Evolutionary conservation across 2,329 filamentous ascomycete species (phyloP).

Genomic region (Botrytis hyacinthi): DNA sequence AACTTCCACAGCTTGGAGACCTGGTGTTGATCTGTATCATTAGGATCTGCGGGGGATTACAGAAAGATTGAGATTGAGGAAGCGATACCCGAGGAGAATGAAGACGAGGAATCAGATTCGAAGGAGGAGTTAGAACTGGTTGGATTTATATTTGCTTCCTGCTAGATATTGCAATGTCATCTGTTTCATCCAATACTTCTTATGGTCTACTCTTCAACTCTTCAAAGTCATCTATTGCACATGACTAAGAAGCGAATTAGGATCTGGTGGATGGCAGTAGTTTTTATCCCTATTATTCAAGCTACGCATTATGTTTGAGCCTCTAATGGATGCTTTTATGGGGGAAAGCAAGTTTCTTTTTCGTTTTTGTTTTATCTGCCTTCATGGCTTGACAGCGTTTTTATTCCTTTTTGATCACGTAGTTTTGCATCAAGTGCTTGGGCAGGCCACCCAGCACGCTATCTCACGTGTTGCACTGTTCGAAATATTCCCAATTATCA

Average conservation of each 20-base stretch:
- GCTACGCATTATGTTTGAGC: background rate
- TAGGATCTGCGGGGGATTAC: conserved; percentile 33
- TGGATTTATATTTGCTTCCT: conserved; percentile 7
- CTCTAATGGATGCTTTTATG: background rate
- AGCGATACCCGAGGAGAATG: conserved; percentile 38
- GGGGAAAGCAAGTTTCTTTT: background rate
- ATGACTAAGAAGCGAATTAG: background rate
- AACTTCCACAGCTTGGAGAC: conserved; percentile 36
- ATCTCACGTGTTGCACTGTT: background rate
- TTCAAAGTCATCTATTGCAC: background rate
- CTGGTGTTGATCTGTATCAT: conserved; percentile 29
- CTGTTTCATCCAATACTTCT: background rate
- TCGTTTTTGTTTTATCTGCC: background rate
- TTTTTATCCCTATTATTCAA: background rate
- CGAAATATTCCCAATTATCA: background rate
- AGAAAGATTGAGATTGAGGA: conserved; percentile 34
- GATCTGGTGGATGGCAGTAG: background rate
- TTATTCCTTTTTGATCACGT: background rate
- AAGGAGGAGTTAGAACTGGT: conserved; percentile 22
- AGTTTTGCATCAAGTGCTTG: background rate
- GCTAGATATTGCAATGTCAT: conserved; percentile 10
- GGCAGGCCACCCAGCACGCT: background rate
- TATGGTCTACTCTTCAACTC: background rate
- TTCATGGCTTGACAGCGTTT: background rate
- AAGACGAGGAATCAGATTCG: conserved; percentile 25